Evolutionary conservation across 1,139 yeast genomes (phyloP).

Genomic region (Ogataea hybrid): DNA sequence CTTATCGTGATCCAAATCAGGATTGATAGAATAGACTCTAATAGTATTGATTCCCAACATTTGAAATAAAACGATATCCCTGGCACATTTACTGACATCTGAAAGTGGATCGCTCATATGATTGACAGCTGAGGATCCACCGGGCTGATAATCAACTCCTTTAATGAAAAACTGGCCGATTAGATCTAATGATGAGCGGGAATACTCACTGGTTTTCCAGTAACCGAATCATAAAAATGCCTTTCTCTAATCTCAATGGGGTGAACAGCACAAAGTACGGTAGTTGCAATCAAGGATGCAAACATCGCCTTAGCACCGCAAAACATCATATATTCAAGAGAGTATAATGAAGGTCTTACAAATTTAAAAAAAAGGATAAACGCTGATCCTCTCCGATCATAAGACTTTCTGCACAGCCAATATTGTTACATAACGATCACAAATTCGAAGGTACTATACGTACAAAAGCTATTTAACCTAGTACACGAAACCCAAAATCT

Average conservation of each 20-base stretch:
- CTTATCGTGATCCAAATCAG: constrained; percentile 78
- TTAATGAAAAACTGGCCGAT: constrained; percentile 62
- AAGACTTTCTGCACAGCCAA: not conserved
- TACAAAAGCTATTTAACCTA: constrained; percentile 34
- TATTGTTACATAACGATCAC: not conserved
- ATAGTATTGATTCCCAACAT: constrained; percentile 79
- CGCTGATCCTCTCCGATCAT: constrained; percentile 7
- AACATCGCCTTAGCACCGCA: constrained; percentile 5
- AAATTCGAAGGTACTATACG: not conserved
- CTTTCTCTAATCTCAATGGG: constrained; percentile 65
- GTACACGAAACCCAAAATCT: constrained; percentile 95
- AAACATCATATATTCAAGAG: constrained; percentile 2
- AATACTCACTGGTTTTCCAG: constrained; percentile 64
- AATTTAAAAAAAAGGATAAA: constrained; percentile 7
- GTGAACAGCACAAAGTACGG: constrained; percentile 36
- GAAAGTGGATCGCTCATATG: constrained; percentile 66
- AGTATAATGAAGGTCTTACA: not conserved
- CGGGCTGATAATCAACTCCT: constrained; percentile 76
- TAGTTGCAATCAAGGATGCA: constrained; percentile 7
- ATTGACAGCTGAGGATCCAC: constrained; percentile 63
- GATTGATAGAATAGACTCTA: constrained; percentile 82
- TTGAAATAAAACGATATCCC: constrained; percentile 74
- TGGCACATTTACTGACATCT: constrained; percentile 62
- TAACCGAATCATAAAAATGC: constrained; percentile 74
- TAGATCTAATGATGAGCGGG: not conserved